Conservation (phyloP, 345 rosid genomes). For the Salix viminalis region DNA sequence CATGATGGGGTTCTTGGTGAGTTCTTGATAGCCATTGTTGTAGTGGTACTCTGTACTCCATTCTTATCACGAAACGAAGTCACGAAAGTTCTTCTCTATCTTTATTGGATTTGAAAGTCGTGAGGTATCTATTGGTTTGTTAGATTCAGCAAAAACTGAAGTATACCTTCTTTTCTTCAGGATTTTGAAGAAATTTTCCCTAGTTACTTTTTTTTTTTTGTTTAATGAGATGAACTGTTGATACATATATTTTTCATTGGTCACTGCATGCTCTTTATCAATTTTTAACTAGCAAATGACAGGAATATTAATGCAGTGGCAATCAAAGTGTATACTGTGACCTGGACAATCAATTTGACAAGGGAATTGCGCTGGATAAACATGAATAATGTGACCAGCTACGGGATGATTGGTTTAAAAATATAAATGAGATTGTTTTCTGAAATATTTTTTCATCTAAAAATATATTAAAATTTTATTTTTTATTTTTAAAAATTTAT, state of each 20-base stretch:
- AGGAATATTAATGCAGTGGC: background rate
- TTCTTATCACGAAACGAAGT: constrained; percentile 27
- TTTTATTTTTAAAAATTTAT: too few relatives aligned
- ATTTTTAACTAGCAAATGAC: background rate
- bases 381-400: background rate
- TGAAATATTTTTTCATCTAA: too few relatives aligned
- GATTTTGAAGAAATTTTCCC: background rate
- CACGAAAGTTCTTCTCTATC: background rate
- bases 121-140: background rate
- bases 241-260: background rate
- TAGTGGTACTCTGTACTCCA: constrained; percentile 32
- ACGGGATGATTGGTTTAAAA: background rate
- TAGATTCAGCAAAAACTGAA: background rate
- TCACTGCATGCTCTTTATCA: background rate
- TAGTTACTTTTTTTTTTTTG: background rate
- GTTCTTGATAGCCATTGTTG: constrained; percentile 23
- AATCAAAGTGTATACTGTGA: too few relatives aligned
- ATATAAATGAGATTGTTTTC: too few relatives aligned
- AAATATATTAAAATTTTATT: too few relatives aligned
- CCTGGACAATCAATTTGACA: background rate
- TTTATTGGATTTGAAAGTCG: background rate
- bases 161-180: background rate
- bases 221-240: background rate
- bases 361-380: background rate
- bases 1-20: constrained; percentile 34